Evolutionary conservation across 257 asterid species (phyloP).

Genomic region (Ophiorrhiza pumila): DNA sequence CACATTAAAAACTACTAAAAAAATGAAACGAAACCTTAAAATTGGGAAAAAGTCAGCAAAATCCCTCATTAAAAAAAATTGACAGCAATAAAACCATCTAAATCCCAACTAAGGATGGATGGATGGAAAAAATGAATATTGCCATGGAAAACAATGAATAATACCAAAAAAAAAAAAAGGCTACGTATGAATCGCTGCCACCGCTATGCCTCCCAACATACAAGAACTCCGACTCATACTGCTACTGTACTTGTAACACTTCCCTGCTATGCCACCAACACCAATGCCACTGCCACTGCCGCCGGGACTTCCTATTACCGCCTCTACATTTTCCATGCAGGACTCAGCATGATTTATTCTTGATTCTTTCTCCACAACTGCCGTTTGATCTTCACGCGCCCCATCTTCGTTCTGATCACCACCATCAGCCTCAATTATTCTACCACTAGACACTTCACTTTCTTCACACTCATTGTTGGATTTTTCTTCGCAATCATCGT

Average conservation of each 20-base stretch:
- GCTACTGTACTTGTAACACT: slow-evolving; percentile 26
- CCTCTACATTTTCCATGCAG: slow-evolving; percentile 8
- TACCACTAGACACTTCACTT: not conserved
- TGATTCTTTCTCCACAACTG: slow-evolving; percentile 12
- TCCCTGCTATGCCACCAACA: slow-evolving; percentile 28
- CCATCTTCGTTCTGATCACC: slow-evolving; percentile 26
- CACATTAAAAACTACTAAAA: not conserved
- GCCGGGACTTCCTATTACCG: slow-evolving; percentile 21
- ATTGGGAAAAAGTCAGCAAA: too few relatives aligned
- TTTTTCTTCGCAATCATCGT: not conserved
- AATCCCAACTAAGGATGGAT: too few relatives aligned
- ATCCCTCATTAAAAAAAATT: not conserved
- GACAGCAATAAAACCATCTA: not conserved
- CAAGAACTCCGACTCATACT: slow-evolving; percentile 30
- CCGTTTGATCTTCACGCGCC: slow-evolving; percentile 10
- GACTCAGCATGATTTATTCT: not conserved
- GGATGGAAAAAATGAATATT: too few relatives aligned
- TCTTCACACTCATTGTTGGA: not conserved
- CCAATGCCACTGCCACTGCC: slow-evolving; percentile 12
- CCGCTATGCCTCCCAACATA: slow-evolving; percentile 29
- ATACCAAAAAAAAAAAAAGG: not conserved
- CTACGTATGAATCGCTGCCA: slow-evolving; percentile 39
- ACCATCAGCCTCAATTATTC: too few relatives aligned
- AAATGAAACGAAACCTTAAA: not conserved
- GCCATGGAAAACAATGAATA: not conserved